Evolutionary conservation across 768 basidiomycete genomes (phyloP).

Genomic region (Hebeloma cylindrosporum): DNA sequence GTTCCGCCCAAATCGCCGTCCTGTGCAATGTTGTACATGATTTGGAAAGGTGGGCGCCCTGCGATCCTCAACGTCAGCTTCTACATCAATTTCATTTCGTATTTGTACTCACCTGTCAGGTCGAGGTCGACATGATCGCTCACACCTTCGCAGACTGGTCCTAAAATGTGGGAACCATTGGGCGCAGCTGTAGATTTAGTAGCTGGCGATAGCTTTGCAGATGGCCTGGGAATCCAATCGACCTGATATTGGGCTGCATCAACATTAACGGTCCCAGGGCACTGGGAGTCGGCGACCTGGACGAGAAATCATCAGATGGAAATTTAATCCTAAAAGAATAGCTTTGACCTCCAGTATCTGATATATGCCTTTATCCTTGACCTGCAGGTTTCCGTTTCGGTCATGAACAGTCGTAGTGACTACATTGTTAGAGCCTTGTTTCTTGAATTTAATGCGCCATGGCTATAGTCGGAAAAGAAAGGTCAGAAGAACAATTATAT

Average conservation of each 20-base stretch:
- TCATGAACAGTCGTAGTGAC: constrained; percentile 46
- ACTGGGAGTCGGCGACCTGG: constrained; percentile 82
- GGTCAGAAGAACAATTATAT: background rate
- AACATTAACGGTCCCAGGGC: constrained; percentile 67
- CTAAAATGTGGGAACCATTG: constrained; percentile 75
- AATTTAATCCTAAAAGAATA: background rate
- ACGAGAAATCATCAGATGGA: constrained; percentile 22
- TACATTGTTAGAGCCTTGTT: constrained; percentile 40
- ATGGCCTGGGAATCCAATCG: constrained; percentile 78
- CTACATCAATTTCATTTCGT: background rate
- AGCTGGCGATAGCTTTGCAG: constrained; percentile 61
- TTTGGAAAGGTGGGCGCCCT: constrained; percentile 93
- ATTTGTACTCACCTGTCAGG: constrained; percentile 55
- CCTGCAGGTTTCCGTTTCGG: constrained; percentile 71
- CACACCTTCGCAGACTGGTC: constrained; percentile 79
- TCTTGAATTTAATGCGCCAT: constrained; percentile 81
- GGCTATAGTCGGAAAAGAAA: constrained; percentile 53
- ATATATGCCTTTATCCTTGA: constrained; percentile 76
- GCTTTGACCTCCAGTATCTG: constrained; percentile 64
- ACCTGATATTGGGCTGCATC: constrained; percentile 68
- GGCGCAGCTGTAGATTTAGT: constrained; percentile 55
- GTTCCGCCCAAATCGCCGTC: constrained; percentile 67
- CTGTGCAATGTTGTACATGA: constrained; percentile 84
- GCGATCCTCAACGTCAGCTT: background rate
- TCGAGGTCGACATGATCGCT: constrained; percentile 84